phyloP scores from a whole-genome alignment of 2,329 filamentous ascomycete species.

The Biscogniauxia sp. region DNA sequence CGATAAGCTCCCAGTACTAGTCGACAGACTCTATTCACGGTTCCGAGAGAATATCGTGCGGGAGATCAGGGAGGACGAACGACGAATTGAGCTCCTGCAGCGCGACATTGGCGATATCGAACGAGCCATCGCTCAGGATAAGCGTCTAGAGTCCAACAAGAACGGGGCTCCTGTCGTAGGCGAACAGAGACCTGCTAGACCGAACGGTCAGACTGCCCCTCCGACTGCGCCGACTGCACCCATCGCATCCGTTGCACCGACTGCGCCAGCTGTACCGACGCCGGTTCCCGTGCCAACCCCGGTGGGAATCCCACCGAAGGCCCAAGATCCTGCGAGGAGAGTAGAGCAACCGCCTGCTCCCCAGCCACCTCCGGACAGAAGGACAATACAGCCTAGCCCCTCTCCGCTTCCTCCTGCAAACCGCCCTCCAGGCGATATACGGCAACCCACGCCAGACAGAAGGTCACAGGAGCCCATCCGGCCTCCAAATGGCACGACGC shows the following conservation, averaged over 20 bases:
- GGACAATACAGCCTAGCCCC: conserved; percentile 22
- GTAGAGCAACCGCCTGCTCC: conserved; percentile 3
- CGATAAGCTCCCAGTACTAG: conserved; percentile 66
- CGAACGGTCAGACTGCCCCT: conserved; percentile 21
- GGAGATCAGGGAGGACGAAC: conserved; percentile 74
- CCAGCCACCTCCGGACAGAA: conserved; percentile 24
- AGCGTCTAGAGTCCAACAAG: conserved; percentile 12
- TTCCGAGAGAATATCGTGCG: conserved; percentile 70
- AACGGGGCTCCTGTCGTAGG: conserved; percentile 14
- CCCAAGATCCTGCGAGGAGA: not conserved
- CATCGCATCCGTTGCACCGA: no score
- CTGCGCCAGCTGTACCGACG: conserved; percentile 1
- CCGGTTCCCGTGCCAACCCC: conserved; percentile 2
- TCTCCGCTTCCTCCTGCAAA: conserved; percentile 21
- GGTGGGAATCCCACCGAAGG: conserved; percentile 1
- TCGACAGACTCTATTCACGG: conserved; percentile 70
- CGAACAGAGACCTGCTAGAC: conserved; percentile 14
- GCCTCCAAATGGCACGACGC: conserved; percentile 23
- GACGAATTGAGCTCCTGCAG: conserved; percentile 59
- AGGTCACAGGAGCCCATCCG: conserved; percentile 23
- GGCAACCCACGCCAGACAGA: conserved; percentile 23
- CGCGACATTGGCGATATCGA: conserved; percentile 69
- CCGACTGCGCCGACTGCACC: conserved; percentile 8
- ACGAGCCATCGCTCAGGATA: conserved; percentile 36
- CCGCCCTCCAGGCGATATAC: conserved; percentile 23